Evolutionary conservation across 805 yeast genomes (phyloP).

Genomic region (Isabelozyma pseudorhagii): DNA sequence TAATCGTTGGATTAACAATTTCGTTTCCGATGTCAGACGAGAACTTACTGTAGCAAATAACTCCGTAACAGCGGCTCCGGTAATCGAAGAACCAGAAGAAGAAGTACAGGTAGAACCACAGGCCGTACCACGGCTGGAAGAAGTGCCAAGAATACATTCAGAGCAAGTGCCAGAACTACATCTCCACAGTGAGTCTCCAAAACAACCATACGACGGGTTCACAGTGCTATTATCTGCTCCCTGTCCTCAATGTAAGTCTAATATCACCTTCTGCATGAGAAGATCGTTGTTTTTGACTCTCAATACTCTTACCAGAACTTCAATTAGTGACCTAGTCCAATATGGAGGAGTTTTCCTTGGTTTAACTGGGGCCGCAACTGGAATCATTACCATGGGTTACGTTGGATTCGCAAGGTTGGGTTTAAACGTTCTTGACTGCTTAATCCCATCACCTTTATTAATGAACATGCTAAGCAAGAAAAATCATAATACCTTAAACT

Average conservation of each 20-base stretch:
- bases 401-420: slow-evolving; percentile 38
- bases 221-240: slow-evolving; percentile 21
- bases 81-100: too few species aligned
- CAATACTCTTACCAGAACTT: slow-evolving; percentile 11
- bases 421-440: slow-evolving; percentile 31
- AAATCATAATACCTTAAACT: neutral
- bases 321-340: slow-evolving; percentile 19
- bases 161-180: neutral
- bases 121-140: neutral
- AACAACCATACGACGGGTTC: neutral
- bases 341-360: slow-evolving; percentile 32
- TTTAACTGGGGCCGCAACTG: slow-evolving; percentile 38
- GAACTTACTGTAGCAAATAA: neutral
- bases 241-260: slow-evolving; percentile 41
- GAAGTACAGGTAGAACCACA: too few species aligned
- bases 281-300: slow-evolving; percentile 22
- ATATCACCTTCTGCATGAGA: slow-evolving; percentile 30
- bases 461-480: slow-evolving; percentile 20
- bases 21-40: slow-evolving; percentile 3
- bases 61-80: too few species aligned
- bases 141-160: too few species aligned
- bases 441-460: slow-evolving; percentile 31
- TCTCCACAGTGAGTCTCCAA: neutral
- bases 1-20: slow-evolving; percentile 10
- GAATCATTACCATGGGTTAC: slow-evolving; percentile 36